Evolutionary conservation across 2,329 filamentous ascomycete genomes (phyloP).

Genomic region (Xylariaceae sp.): DNA sequence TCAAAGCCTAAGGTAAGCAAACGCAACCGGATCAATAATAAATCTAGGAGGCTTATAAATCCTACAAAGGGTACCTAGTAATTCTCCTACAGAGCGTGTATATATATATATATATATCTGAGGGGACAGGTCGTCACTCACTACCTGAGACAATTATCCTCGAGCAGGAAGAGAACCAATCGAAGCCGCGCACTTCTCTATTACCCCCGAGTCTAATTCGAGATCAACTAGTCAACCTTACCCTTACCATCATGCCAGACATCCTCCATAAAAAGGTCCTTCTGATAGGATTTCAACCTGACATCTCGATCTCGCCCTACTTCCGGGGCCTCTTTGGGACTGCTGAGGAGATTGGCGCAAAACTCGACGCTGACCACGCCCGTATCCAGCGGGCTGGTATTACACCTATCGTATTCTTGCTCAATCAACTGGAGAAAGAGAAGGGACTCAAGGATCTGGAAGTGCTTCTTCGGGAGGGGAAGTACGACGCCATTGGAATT

Average conservation of each 20-base stretch:
- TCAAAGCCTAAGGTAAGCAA: background rate
- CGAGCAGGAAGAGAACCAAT: background rate
- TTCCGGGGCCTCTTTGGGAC: conserved; percentile 20
- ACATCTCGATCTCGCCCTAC: conserved; percentile 10
- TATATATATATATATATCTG: background rate
- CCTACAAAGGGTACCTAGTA: background rate
- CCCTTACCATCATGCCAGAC: conserved; percentile 10
- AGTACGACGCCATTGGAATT: conserved; percentile 31
- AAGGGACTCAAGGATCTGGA: conserved; percentile 11
- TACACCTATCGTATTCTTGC: conserved; percentile 3
- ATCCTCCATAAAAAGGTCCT: conserved; percentile 15
- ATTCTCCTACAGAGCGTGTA: background rate
- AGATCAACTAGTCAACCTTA: background rate
- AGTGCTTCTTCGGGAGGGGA: conserved; percentile 10
- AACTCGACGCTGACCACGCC: conserved; percentile 14
- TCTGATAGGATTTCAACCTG: conserved; percentile 14
- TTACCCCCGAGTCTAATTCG: background rate
- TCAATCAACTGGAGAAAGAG: conserved; percentile 18
- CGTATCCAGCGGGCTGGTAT: conserved; percentile 26
- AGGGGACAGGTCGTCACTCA: background rate
- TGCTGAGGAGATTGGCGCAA: conserved; percentile 18
- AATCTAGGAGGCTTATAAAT: conserved; percentile 19
- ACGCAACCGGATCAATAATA: conserved; percentile 10
- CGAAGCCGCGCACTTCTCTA: too few species aligned
- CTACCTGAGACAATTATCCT: background rate